Percentiles rank a stretch among this genome's conserved stretches.
Conservation (phyloP, 164 flowering plant genomes). For the Cinnamomum micranthum region DNA sequence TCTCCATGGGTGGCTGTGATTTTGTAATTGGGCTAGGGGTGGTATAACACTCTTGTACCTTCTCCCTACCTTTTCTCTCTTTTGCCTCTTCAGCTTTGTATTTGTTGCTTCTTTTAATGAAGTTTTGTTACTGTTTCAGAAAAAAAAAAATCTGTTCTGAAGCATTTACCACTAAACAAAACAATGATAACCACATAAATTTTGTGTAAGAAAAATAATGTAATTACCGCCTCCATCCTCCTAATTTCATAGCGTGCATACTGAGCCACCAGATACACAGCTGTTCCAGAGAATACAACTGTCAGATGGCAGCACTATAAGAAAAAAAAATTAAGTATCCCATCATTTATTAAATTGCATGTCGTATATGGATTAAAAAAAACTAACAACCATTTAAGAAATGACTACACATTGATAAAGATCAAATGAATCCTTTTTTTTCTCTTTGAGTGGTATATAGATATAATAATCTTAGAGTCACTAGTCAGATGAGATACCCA, state of each 20-base stretch:
- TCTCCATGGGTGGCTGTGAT: too few relatives aligned
- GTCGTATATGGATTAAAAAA: background rate
- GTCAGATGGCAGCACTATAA: conserved; percentile 16
- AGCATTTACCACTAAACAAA: too few relatives aligned
- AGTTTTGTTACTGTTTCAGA: too few relatives aligned
- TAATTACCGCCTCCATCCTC: conserved; percentile 77
- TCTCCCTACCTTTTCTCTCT: too few relatives aligned
- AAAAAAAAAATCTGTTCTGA: too few relatives aligned
- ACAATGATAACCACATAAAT: too few relatives aligned
- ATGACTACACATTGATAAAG: background rate
- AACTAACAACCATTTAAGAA: background rate
- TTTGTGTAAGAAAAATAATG: conserved; percentile 1
- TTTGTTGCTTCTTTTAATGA: too few relatives aligned
- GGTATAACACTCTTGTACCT: too few relatives aligned
- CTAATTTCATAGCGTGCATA: conserved; percentile 83
- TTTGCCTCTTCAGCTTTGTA: too few relatives aligned
- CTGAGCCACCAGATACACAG: conserved; percentile 86
- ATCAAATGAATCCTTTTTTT: too few relatives aligned
- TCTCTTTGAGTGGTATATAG: too few relatives aligned
- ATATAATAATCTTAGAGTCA: background rate
- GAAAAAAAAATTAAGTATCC: background rate
- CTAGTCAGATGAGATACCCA: conserved; percentile 47
- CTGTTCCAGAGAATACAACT: conserved; percentile 39
- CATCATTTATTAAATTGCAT: conserved; percentile 4
- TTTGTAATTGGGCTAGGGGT: too few relatives aligned